phyloP scores from a whole-genome alignment of 2,329 filamentous ascomycete species.

The Nigrograna mackinnonii region DNA sequence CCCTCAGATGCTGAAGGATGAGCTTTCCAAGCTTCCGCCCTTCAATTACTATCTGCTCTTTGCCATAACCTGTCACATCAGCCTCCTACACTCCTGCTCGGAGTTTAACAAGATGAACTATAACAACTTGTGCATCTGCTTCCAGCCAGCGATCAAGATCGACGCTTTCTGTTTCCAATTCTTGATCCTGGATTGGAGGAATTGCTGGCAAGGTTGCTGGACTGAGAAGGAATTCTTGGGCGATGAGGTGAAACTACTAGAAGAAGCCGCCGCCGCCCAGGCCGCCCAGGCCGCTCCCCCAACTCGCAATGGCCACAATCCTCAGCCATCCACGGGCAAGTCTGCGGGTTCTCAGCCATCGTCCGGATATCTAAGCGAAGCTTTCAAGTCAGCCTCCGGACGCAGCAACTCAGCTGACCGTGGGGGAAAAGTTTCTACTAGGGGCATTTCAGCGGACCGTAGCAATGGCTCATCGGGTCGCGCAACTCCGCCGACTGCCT shows the following conservation, averaged over 20 bases:
- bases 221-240: constrained; percentile 73
- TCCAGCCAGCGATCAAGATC: constrained; percentile 95
- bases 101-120: constrained; percentile 99
- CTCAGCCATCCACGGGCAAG: constrained; percentile 20
- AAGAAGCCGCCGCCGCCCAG: constrained; percentile 11
- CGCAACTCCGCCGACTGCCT: constrained; percentile 31
- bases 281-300: constrained; percentile 17
- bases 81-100: constrained; percentile 84
- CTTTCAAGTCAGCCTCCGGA: constrained; percentile 26
- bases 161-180: constrained; percentile 96
- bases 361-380: constrained; percentile 23
- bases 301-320: constrained; percentile 25
- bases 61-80: constrained; percentile 94
- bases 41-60: constrained; percentile 98
- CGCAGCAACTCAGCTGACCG: constrained; percentile 36
- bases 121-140: constrained; percentile 93
- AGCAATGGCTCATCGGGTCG: constrained; percentile 26
- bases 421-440: constrained; percentile 22
- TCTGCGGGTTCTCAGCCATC: constrained; percentile 27
- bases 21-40: constrained; percentile 89
- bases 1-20: constrained; percentile 84
- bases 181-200: constrained; percentile 90
- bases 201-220: constrained; percentile 96
- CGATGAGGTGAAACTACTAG: constrained; percentile 35
- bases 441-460: constrained; percentile 34